phyloP scores from a whole-genome alignment of 2,329 filamentous ascomycete genomes.

The Alternaria solani region DNA sequence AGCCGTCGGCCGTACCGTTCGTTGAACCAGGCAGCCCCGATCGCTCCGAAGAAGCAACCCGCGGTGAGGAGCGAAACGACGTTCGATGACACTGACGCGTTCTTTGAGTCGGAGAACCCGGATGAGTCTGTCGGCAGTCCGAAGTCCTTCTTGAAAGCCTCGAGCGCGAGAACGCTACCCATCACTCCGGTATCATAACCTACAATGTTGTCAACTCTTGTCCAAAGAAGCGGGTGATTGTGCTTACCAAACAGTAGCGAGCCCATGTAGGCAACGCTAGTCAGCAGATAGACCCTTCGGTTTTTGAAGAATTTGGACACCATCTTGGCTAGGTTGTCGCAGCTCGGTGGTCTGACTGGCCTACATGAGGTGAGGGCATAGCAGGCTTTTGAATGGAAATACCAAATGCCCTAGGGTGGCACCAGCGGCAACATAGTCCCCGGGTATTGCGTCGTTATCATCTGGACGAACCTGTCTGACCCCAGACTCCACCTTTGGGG shows the following conservation, averaged over 20 bases:
- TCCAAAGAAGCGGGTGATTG: neutral
- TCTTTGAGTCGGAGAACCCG: conserved; percentile 14
- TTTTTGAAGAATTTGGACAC: conserved; percentile 18
- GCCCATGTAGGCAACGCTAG: conserved; percentile 19
- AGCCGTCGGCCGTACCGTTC: conserved; percentile 15
- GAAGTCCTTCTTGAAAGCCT: conserved; percentile 17
- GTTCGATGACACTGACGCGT: conserved; percentile 13
- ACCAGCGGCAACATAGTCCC: conserved; percentile 3
- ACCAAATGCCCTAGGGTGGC: conserved; percentile 1
- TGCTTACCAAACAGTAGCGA: conserved; percentile 16
- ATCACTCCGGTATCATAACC: conserved; percentile 19
- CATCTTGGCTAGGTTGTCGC: conserved; percentile 11
- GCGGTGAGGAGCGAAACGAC: conserved; percentile 16
- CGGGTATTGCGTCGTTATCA: conserved; percentile 8
- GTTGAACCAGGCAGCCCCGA: conserved; percentile 16
- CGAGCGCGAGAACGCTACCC: conserved; percentile 17
- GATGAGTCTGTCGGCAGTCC: conserved; percentile 16
- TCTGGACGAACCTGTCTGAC: conserved; percentile 10
- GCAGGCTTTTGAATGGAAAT: conserved; percentile 7
- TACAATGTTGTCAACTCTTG: neutral
- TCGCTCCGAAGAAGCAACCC: conserved; percentile 18
- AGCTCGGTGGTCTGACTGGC: conserved; percentile 1
- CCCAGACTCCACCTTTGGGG: conserved; percentile 15
- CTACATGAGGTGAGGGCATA: neutral
- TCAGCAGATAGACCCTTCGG: conserved; percentile 16